phyloP scores from a whole-genome alignment of 176 grass and related monocot genomes.

The Zizania latifolia region DNA sequence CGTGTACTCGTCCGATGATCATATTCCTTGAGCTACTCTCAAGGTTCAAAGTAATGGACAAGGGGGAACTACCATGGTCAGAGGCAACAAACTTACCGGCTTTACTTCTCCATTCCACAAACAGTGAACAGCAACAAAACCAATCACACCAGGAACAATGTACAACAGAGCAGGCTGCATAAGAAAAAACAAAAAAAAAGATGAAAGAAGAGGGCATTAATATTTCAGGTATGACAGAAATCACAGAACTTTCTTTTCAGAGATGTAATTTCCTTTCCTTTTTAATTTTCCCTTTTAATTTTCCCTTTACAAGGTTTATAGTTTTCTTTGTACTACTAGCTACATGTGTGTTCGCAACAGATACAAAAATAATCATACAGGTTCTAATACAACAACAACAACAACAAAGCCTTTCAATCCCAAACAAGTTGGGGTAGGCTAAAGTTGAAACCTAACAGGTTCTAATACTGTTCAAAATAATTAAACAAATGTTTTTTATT shows the following conservation, averaged over 20 bases:
- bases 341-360: too few species aligned
- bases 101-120: slow-evolving; percentile 87
- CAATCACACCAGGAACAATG: slow-evolving; percentile 76
- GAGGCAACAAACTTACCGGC: slow-evolving; percentile 40
- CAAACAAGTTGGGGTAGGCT: too few species aligned
- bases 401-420: too few species aligned
- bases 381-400: too few species aligned
- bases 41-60: background rate
- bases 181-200: background rate
- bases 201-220: background rate
- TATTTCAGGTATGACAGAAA: background rate
- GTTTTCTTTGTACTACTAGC: background rate
- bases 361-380: too few species aligned
- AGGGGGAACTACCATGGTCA: background rate
- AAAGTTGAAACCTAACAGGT: too few species aligned
- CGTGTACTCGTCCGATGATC: background rate
- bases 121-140: slow-evolving; percentile 70
- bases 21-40: background rate
- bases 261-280: background rate
- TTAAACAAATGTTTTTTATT: too few species aligned
- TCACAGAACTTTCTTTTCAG: background rate
- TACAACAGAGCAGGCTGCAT: slow-evolving; percentile 77
- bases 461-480: too few species aligned
- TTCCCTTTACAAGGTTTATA: background rate
- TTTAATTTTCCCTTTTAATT: background rate